These are phyloP conservation scores for Botryotinia calthae DNA, from an alignment of 2,329 filamentous ascomycete species.

Conservation along the genomic window DNA sequence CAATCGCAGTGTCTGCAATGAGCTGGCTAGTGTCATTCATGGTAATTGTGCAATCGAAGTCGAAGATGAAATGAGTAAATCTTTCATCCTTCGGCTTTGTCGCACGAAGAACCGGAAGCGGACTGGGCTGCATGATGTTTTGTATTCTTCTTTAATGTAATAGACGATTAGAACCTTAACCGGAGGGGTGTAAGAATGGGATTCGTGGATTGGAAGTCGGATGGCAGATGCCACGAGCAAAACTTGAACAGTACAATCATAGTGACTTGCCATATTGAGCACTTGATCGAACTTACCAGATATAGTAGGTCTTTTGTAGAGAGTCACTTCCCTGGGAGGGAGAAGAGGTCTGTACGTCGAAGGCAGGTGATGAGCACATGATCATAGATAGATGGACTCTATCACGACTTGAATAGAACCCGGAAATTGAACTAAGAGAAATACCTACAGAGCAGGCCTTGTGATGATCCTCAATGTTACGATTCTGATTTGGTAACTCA, in stretches of 20 bases:
- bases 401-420: neutral
- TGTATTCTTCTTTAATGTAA: neutral
- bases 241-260: neutral
- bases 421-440: neutral
- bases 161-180: neutral
- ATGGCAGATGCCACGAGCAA: neutral
- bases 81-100: neutral
- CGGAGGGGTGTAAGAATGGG: neutral
- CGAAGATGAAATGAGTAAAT: slow-evolving; percentile 30
- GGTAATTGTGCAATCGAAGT: slow-evolving; percentile 39
- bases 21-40: slow-evolving; percentile 33
- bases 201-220: no score
- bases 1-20: slow-evolving; percentile 27
- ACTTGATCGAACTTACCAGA: neutral
- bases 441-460: neutral
- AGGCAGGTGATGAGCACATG: neutral
- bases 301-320: neutral
- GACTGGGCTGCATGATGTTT: neutral
- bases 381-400: neutral
- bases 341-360: neutral
- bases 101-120: neutral
- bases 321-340: neutral
- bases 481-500: no score
- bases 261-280: neutral
- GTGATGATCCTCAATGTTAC: neutral